Base-by-base conservation (phyloP, 1,284 basidiomycete species). In the Meripilus lineatus region DNA sequence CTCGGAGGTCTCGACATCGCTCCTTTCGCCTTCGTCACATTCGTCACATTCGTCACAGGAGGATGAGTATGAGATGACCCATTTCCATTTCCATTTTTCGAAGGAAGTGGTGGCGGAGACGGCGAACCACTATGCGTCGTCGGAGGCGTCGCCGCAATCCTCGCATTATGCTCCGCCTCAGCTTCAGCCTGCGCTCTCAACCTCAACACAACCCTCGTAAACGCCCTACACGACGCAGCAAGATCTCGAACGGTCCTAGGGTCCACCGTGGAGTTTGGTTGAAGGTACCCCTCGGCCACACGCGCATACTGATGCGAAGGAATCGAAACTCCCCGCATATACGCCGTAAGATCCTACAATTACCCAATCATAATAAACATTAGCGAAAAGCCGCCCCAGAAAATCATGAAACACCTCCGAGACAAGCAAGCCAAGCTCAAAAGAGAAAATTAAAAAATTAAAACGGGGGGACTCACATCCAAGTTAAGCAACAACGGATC, bases 321-420 rank as follows among this genome's bases (percentile, higher is more conserved):
- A 32, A 85, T 74, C 5, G 79, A 81, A 1, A 89, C 81, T 2
- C 84, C 84, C 40, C 79, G 74, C 75, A 90, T 81, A 55, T 89
- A 91, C 40, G 81, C 72, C 53, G 77, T 75, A 30, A 91, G 70
- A 60, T 90, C 87, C 82, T 88, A 48, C 3, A 28, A 15, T 20
- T 14, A 46, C 20, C 44, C 26, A 21, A 44, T 55, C 18, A 50
- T 38, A 2, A 33, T 48, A 15, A 51, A 45, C 30, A 30, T n/a
- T n/a, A n/a, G n/a, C n/a, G n/a, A n/a, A n/a, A n/a, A n/a, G n/a
- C n/a, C n/a, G n/a, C n/a, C n/a, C n/a, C n/a, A n/a, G n/a, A n/a
- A n/a, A n/a, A n/a, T n/a, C n/a, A n/a, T 17, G 30, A 22, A 11
- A 5, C 8, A n/a, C n/a, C n/a, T n/a, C n/a, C n/a, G n/a, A n/a